These are phyloP conservation scores for Starmerella cellae DNA, from an alignment of 805 yeast species.

Conservation along the genomic window DNA sequence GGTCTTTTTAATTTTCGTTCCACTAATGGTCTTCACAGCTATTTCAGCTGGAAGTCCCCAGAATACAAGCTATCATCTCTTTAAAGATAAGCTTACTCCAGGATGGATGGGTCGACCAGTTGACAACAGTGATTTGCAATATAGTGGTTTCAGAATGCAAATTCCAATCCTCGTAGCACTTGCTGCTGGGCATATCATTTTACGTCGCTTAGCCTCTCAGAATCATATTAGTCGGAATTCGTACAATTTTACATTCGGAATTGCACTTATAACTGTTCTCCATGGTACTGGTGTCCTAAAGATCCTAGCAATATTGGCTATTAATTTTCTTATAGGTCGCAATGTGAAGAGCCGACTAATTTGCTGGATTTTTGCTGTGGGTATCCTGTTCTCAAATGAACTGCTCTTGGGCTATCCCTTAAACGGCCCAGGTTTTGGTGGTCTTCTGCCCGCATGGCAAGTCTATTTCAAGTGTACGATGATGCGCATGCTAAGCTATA, in stretches of 20 bases:
- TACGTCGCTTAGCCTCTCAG: constrained; percentile 32
- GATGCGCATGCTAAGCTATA: constrained; percentile 69
- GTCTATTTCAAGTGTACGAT: constrained; percentile 86
- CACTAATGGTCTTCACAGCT: constrained; percentile 70
- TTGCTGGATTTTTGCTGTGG: constrained; percentile 73
- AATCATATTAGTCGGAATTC: constrained; percentile 28
- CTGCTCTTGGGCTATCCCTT: constrained; percentile 41
- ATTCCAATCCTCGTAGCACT: constrained; percentile 48
- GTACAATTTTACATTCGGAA: constrained; percentile 67
- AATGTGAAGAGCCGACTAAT: constrained; percentile 17
- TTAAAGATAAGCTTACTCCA: constrained; percentile 44
- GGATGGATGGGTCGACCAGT: constrained; percentile 80
- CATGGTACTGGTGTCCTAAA: constrained; percentile 69
- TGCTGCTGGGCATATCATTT: constrained; percentile 38
- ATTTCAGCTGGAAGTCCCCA: constrained; percentile 41
- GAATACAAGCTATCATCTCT: constrained; percentile 54
- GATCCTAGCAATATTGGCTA: constrained; percentile 43
- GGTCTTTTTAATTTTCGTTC: constrained; percentile 57
- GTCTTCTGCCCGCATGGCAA: constrained; percentile 86
- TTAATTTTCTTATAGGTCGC: constrained; percentile 38
- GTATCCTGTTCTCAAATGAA: constrained; percentile 66
- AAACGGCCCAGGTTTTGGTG: constrained; percentile 51
- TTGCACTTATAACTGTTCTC: constrained; percentile 51
- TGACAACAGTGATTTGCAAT: constrained; percentile 86
- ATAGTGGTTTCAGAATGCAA: constrained; percentile 74